Percentiles rank a stretch among this genome's conserved stretches.
These are phyloP conservation scores for Chenopodium quinoa DNA, from an alignment of 148 eudicot species.

Conservation along the genomic window DNA sequence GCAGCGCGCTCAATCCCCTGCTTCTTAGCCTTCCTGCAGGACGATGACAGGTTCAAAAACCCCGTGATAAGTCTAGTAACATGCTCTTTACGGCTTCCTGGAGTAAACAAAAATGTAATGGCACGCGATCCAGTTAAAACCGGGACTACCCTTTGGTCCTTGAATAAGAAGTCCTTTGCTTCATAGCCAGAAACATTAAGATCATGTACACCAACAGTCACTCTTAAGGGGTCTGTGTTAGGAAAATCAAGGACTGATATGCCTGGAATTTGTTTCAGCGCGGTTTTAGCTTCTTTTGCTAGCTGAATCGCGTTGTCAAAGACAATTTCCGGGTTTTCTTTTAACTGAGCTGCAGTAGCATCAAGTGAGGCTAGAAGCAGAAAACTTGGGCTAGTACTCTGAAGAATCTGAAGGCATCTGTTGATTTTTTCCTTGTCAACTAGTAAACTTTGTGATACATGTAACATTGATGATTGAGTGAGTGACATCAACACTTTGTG, in stretches of 20 bases:
- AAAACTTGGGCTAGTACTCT: constrained; percentile 71
- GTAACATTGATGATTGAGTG: constrained; percentile 80
- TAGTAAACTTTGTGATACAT: constrained; percentile 38
- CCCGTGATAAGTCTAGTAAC: constrained; percentile 54
- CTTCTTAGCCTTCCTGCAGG: background rate
- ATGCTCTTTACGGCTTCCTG: constrained; percentile 64
- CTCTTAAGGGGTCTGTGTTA: constrained; percentile 56
- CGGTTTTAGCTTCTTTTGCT: constrained; percentile 42
- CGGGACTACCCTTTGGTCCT: constrained; percentile 50
- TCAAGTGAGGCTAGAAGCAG: constrained; percentile 71
- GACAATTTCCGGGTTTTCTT: constrained; percentile 32
- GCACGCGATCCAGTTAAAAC: constrained; percentile 56
- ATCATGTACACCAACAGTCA: constrained; percentile 47
- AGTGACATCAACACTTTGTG: constrained; percentile 76
- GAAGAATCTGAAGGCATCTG: constrained; percentile 65
- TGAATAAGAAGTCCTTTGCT: constrained; percentile 54
- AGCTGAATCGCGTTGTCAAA: constrained; percentile 46
- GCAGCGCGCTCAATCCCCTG: background rate
- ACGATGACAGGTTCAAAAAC: constrained; percentile 46
- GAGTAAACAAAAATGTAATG: constrained; percentile 57
- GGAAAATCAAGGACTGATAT: constrained; percentile 46
- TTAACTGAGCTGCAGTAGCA: constrained; percentile 62
- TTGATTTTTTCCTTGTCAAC: constrained; percentile 51
- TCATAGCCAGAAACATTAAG: constrained; percentile 62
- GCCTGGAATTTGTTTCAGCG: constrained; percentile 45